Evolutionary conservation across 169 alveolate genomes (phyloP), one percentile per base, ranked within the genome.

Genomic region (Plasmodium gonderi): DNA sequence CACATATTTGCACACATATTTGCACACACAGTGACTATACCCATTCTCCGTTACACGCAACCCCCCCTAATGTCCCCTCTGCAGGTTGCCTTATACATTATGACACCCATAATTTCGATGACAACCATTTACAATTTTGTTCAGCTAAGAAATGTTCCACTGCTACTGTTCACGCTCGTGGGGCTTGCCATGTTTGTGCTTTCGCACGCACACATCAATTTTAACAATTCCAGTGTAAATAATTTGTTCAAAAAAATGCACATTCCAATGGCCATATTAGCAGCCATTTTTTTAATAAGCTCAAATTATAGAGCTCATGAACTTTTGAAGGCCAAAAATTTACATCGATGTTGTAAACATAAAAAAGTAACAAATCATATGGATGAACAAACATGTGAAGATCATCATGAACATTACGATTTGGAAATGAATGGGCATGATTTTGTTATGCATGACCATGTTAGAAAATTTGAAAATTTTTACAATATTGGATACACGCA

Each of bases 91-190:
- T 42, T 87, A 33, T 87, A 49, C 31, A 14, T 87, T 38, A 87
- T 87, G 93, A 60, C 79, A 23, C 93, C 93, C 20, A 75, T 87
- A 54, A 69, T 47, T 64, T 75, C 89, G 2, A 6, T 87, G 14
- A 45, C 79, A 20, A 87, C 75, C 40, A 29, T 87, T 54, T 54
- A 36, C 38, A 87, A 87, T 20, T 87, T 75, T 20, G 6, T 23
- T 29, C 85, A 87, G 31, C 68, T 87, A 45, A 87, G 72, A 26
- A 87, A 87, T 67, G n/a, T 87, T 20, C 23, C 60, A n/a, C 51
- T 87, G 3, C 75, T 87, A 7, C n/a, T 64, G 42, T 54, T 26
- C 45, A 77, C 79, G 29, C 14, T 87, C 45, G n/a, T 77, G 20
- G 87, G 93, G 8, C 9, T 87, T 40, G 33, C 69, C 11, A 36